These are phyloP conservation scores for Chiua virens DNA, from an alignment of 768 basidiomycete species.

Conservation along the genomic window DNA sequence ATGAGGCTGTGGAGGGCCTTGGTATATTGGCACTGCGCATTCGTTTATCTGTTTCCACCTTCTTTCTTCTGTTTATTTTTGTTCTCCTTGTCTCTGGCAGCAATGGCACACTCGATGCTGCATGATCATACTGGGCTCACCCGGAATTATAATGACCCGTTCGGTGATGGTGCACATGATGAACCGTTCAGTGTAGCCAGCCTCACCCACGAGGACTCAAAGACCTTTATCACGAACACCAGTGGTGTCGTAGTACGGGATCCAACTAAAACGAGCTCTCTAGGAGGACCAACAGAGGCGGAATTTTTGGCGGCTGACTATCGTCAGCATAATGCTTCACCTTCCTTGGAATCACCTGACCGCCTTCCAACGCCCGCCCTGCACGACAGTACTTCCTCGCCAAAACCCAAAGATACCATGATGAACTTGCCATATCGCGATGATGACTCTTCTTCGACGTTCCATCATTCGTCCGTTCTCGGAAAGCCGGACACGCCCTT, in stretches of 20 bases:
- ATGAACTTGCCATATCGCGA: conserved; percentile 23
- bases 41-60: neutral
- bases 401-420: conserved; percentile 3
- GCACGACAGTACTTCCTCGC: conserved; percentile 1
- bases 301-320: conserved; percentile 28
- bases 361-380: conserved; percentile 20
- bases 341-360: conserved; percentile 9
- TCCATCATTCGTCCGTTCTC: conserved; percentile 12
- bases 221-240: conserved; percentile 19
- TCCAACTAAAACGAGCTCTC: conserved; percentile 1
- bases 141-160: conserved; percentile 23
- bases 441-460: conserved; percentile 13
- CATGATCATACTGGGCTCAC: conserved; percentile 9
- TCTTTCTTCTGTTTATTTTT: neutral
- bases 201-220: conserved; percentile 16
- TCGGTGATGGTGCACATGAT: conserved; percentile 23
- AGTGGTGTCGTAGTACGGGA: conserved; percentile 20
- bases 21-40: neutral
- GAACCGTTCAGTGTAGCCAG: conserved; percentile 19
- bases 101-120: conserved; percentile 23
- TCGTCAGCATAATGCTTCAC: conserved; percentile 20
- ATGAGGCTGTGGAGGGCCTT: neutral
- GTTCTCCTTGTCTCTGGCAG: conserved; percentile 22
- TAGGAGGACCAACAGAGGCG: conserved; percentile 18
- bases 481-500: conserved; percentile 37